Evolutionary conservation across 2,329 filamentous ascomycete species (phyloP), one percentile per base, ranked within the genome.

Genomic region (Monosporascus sp.): DNA sequence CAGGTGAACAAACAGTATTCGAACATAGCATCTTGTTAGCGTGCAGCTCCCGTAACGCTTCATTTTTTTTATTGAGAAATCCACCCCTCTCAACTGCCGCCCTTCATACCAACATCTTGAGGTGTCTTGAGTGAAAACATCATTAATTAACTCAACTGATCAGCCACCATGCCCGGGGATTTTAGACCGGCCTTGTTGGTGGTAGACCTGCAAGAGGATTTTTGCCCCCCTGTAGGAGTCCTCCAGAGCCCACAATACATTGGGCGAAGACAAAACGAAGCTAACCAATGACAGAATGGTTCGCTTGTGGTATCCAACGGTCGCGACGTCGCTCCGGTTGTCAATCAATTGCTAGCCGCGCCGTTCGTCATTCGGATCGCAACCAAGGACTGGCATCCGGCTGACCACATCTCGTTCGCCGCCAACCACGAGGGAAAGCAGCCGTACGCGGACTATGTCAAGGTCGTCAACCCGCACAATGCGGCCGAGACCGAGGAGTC

Each of bases 201-300:
- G 11, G 87, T 96, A 50, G 92, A 97, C 70, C 79, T 96, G 65
- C 94, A 97, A 72, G 88, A 97, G 70, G 93, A 97, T 74, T 97
- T 97, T 70, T 96, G 90, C 70, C 89, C 89, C 54, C 91, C 92
- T 14, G 90, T 94, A 73, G 31, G 31, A 74, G 85, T 74, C 6
- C 39, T 37, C 39, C 39, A 3, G 51, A 50, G 27, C 24, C 48
- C 52, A 43, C 18, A 8, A 27, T 39, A 44, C 27, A 20, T 20
- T 20, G 41, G 49, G 27, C 8, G 22, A n/a, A 15, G 50, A 27
- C 4, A 37, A 45, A 14, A 45, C 48, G 7, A 3, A 2, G 48
- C 59, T 61, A 47, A 68, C 52, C 17, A 38, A 35, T 56, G 53
- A 35, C 62, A 96, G 90, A 81, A 87, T 58, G 94, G 93, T 58